Percentiles rank a stretch among this genome's conserved stretches.
phyloP scores from a whole-genome alignment of 176 grass and related monocot species.

The Aegilops sharonensis region DNA sequence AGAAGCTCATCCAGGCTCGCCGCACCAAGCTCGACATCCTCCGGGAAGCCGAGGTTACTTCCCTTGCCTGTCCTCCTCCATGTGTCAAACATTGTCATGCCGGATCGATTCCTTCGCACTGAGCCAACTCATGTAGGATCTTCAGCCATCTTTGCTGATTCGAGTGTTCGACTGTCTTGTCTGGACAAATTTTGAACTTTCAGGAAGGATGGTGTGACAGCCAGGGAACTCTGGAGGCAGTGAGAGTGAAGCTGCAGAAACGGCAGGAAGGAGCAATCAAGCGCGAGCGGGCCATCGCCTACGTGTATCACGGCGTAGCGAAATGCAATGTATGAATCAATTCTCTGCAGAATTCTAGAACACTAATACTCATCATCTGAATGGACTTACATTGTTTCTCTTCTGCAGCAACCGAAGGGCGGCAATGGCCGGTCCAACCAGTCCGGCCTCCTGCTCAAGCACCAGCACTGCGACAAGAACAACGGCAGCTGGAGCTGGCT shows the following conservation, averaged over 20 bases:
- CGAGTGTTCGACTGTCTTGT: not conserved
- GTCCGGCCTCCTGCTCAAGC: constrained; percentile 42
- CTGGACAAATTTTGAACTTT: not conserved
- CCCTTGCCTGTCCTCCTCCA: not conserved
- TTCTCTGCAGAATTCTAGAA: not conserved
- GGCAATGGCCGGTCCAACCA: constrained; percentile 44
- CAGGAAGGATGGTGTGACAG: constrained; percentile 99
- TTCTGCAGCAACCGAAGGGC: constrained; percentile 48
- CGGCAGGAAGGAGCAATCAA: constrained; percentile 82
- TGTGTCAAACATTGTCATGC: no score
- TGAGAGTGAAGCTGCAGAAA: constrained; percentile 83
- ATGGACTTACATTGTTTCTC: not conserved
- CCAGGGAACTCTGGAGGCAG: constrained; percentile 68
- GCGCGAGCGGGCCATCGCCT: constrained; percentile 79
- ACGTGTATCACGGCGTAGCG: constrained; percentile 39
- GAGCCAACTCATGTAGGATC: not conserved
- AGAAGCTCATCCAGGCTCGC: constrained; percentile 62
- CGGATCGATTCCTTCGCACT: not conserved
- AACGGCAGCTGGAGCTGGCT: constrained; percentile 94
- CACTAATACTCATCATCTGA: not conserved
- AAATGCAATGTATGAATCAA: constrained; percentile 39
- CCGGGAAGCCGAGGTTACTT: constrained; percentile 73
- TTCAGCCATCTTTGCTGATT: not conserved
- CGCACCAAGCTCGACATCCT: constrained; percentile 71
- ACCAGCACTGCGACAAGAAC: constrained; percentile 51